Conservation (phyloP, 495 filamentous ascomycete genomes). For the Aspergillus sparsus region DNA sequence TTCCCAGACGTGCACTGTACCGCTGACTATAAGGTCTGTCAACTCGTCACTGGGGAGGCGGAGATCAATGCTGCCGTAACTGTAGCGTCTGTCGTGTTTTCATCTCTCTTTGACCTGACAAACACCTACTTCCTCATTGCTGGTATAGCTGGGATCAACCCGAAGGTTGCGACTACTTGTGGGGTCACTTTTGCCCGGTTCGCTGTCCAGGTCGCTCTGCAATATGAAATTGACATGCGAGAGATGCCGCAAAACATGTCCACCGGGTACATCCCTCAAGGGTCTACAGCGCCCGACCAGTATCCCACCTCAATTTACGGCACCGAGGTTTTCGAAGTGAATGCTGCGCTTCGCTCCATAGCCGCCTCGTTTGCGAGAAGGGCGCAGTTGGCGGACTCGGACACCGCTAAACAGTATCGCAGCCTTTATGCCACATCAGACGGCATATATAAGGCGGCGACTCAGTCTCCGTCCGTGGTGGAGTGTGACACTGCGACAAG, state of each 20-base stretch:
- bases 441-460: constrained; percentile 52
- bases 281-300: constrained; percentile 51
- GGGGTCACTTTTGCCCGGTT: constrained; percentile 67
- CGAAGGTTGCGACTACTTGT: constrained; percentile 61
- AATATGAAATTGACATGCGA: constrained; percentile 73
- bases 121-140: constrained; percentile 70
- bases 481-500: constrained; percentile 69
- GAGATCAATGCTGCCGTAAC: constrained; percentile 77
- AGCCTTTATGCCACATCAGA: constrained; percentile 51
- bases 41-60: constrained; percentile 57
- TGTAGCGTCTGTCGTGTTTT: constrained; percentile 59
- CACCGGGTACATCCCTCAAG: constrained; percentile 68
- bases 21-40: constrained; percentile 57
- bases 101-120: constrained; percentile 62
- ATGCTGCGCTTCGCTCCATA: constrained; percentile 57
- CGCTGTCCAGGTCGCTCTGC: constrained; percentile 69
- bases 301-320: constrained; percentile 69
- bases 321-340: constrained; percentile 77
- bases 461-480: constrained; percentile 55
- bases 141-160: constrained; percentile 73
- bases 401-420: constrained; percentile 57
- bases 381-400: constrained; percentile 58
- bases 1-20: constrained; percentile 68
- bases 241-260: constrained; percentile 66
- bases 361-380: constrained; percentile 57